Percentiles rank a stretch among this genome's conserved stretches.
Conservation (phyloP, 2,329 filamentous ascomycete species). For the Colletotrichum plurivorum region DNA sequence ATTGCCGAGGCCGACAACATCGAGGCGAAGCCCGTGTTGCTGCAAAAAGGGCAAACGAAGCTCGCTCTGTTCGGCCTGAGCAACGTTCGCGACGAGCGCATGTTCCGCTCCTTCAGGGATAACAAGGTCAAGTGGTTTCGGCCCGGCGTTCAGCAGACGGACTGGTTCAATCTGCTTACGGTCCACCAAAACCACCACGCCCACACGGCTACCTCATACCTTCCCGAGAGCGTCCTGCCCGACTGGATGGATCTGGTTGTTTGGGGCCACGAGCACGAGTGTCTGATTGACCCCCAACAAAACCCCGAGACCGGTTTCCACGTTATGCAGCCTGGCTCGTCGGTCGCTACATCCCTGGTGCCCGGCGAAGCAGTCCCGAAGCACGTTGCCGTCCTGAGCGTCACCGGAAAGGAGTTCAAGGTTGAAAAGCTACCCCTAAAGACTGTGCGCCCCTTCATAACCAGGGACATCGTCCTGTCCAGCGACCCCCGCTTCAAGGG, state of each 20-base stretch:
- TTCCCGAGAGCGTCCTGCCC: slow-evolving; percentile 93
- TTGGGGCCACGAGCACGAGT: slow-evolving; percentile 99
- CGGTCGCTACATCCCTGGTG: slow-evolving; percentile 92
- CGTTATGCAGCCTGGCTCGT: slow-evolving; percentile 98
- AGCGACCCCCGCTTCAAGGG: slow-evolving; percentile 83
- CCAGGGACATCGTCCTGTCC: slow-evolving; percentile 83
- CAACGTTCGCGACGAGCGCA: slow-evolving; percentile 94
- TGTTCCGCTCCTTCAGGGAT: slow-evolving; percentile 94
- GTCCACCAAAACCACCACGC: slow-evolving; percentile 98
- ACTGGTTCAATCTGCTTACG: slow-evolving; percentile 97
- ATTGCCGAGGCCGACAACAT: slow-evolving; percentile 95
- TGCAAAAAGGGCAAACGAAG: slow-evolving; percentile 95
- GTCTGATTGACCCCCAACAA: slow-evolving; percentile 84
- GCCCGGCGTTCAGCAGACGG: slow-evolving; percentile 81
- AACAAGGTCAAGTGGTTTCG: slow-evolving; percentile 95
- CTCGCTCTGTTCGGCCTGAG: slow-evolving; percentile 94
- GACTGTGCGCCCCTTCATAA: slow-evolving; percentile 91
- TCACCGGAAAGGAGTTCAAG: slow-evolving; percentile 87
- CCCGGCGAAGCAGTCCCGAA: slow-evolving; percentile 92
- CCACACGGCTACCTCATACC: slow-evolving; percentile 91
- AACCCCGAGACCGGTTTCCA: slow-evolving; percentile 93
- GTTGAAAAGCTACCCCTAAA: slow-evolving; percentile 87
- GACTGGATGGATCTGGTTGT: slow-evolving; percentile 92
- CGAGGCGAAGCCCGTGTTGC: slow-evolving; percentile 87
- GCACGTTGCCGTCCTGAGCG: slow-evolving; percentile 86